Base-by-base conservation (phyloP, 179 eudicot species). In the Pouteria campechiana region DNA sequence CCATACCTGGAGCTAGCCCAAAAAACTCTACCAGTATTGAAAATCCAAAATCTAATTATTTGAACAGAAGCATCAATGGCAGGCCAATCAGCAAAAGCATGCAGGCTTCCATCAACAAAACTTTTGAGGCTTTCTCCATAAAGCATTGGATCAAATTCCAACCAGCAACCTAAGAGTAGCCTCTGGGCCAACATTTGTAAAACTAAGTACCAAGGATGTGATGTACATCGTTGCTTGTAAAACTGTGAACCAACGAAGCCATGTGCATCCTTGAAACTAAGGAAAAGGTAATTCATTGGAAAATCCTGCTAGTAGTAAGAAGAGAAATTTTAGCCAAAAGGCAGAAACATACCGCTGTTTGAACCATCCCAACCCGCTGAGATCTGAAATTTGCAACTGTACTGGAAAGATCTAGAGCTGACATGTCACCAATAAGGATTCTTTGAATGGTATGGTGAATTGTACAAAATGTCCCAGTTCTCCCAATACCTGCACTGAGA, bases 401-500 rank as follows among this genome's bases (percentile, higher is more conserved):
- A 17, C 54, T 67, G 37, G 58, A 68, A 41, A 90, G 79, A 59
- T 90, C 92, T 61, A 90, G 52, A 23, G 94, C 84, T 35, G 87
- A 61, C 88, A 76, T 72, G 46, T 90, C 98, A 34, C 98, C 98
- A 13, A 57, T 52, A 12, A 90, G 54, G 48, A 90, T 63, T 69
- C 94, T 75, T 32, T 79, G 88, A 63, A 90, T 44, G 13, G 94
- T 58, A 48, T 90, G 77, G 52, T 87, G 96, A 57, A 86, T 73
- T 12, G 70, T 54, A 44, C 98, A 86, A 48, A 86, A 90, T 44
- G 98, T 77, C 32, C 98, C 98, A 7, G 98, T 90, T 55, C 96
- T 79, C 46, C 98, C 98, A 65, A 86, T 90, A 61, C 98, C 98
- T 49, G 96, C 98, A 75, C 96, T 86, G 81, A 44, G 41, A 34